Conservation (phyloP, 139 green algal genomes). For the Picochlorum sp. region DNA sequence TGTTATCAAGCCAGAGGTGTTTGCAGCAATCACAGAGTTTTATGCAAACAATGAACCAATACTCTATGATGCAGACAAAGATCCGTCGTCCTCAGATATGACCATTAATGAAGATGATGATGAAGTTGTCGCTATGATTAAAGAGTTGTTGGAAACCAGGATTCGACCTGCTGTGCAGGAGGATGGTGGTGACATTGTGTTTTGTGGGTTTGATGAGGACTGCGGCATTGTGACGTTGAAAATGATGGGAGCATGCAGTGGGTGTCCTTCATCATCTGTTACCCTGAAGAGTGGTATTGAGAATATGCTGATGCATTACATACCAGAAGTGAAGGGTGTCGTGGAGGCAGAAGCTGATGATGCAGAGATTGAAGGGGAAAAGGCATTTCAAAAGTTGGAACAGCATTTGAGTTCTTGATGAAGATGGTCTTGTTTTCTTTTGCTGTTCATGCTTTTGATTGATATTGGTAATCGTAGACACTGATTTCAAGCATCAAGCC, state of each 20-base stretch:
- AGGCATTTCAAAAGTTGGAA: slow-evolving; percentile 69
- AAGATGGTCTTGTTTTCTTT: too few species aligned
- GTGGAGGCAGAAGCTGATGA: slow-evolving; percentile 66
- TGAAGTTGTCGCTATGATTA: slow-evolving; percentile 97
- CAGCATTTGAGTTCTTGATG: slow-evolving; percentile 43
- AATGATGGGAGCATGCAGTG: slow-evolving; percentile 71
- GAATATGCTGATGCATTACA: slow-evolving; percentile 98
- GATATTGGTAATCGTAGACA: too few species aligned
- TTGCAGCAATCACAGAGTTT: slow-evolving; percentile 94
- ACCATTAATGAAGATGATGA: slow-evolving; percentile 25
- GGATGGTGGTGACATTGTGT: slow-evolving; percentile 95
- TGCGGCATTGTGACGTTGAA: slow-evolving; percentile 85
- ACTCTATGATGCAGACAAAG: slow-evolving; percentile 14
- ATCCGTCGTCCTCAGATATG: slow-evolving; percentile 3
- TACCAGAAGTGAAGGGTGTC: slow-evolving; percentile 63
- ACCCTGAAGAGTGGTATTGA: slow-evolving; percentile 98
- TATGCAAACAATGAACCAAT: slow-evolving; percentile 43
- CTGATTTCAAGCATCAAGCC: too few species aligned
- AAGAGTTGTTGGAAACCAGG: slow-evolving; percentile 97
- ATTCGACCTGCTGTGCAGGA: slow-evolving; percentile 93
- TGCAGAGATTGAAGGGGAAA: slow-evolving; percentile 48
- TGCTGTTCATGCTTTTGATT: too few species aligned
- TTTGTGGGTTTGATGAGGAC: slow-evolving; percentile 73
- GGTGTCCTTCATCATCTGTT: slow-evolving; percentile 87
- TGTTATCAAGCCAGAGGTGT: slow-evolving; percentile 88